Evolutionary conservation across 2,329 filamentous ascomycete species (phyloP).

Genomic region (Apiospora arundinis): DNA sequence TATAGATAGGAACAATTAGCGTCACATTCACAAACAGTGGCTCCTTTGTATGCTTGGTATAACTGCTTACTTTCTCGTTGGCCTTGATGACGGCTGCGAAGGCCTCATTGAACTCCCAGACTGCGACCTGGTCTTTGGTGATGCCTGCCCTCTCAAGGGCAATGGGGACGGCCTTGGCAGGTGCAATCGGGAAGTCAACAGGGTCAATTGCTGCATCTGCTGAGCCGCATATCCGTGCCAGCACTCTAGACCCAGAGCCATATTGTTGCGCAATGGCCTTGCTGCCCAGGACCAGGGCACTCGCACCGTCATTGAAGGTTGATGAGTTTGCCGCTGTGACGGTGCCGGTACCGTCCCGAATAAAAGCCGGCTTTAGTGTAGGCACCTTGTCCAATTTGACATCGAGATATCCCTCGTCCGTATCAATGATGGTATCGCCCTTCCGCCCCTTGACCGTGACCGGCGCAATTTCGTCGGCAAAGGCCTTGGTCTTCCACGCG

Average conservation of each 20-base stretch:
- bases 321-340: slow-evolving; percentile 96
- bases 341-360: slow-evolving; percentile 83
- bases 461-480: slow-evolving; percentile 87
- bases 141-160: slow-evolving; percentile 89
- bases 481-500: slow-evolving; percentile 83
- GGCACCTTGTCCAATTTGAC: slow-evolving; percentile 86
- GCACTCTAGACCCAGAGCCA: slow-evolving; percentile 76
- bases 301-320: slow-evolving; percentile 93
- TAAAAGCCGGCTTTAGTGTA: slow-evolving; percentile 88
- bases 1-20: slow-evolving; percentile 39
- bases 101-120: slow-evolving; percentile 99
- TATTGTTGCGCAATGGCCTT: slow-evolving; percentile 82
- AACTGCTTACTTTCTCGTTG: slow-evolving; percentile 74
- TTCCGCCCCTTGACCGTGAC: slow-evolving; percentile 87
- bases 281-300: slow-evolving; percentile 84
- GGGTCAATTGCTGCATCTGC: slow-evolving; percentile 91
- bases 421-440: slow-evolving; percentile 78
- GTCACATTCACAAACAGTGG: slow-evolving; percentile 22
- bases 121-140: slow-evolving; percentile 85
- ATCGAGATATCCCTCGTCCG: slow-evolving; percentile 89
- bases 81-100: slow-evolving; percentile 96
- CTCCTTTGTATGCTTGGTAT: too few species aligned
- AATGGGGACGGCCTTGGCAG: slow-evolving; percentile 89
- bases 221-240: slow-evolving; percentile 85
- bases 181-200: slow-evolving; percentile 93